Base-by-base conservation (phyloP, 805 yeast species). In the Helenozyma baotianmanensis region DNA sequence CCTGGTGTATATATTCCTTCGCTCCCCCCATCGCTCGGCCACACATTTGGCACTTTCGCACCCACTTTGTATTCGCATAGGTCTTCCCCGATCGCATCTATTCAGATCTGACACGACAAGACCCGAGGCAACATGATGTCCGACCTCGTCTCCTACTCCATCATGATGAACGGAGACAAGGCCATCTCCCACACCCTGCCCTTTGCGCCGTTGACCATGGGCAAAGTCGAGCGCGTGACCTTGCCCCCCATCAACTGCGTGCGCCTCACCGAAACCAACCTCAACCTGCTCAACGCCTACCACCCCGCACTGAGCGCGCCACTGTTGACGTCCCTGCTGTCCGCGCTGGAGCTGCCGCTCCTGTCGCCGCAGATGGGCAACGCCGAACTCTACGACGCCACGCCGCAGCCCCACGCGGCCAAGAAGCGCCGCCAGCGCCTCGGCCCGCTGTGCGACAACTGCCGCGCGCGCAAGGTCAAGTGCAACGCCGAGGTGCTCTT, bases 361-460 rank as follows among this genome's bases (percentile, higher is more conserved):
- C 28, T 32, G 27, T 41, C 49, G 9, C 54, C 55, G 6, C 40
- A 39, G 7, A 24, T 9, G 5, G 23, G 6, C 5, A 14, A 7
- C 14, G 16, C 14, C 16, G 15, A 12, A 6, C 15, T 7, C 10
- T 8, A 14, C 16, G 15, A 27, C 17, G 23, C 39, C 45, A 15
- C 62, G 60, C 44, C 58, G 72, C 42, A 60, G 87, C 45, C 89
- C 82, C 6, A 6, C 12, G 23, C 22, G 17, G 29, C 18, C 22
- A 41, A 46, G 14, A 62, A 60, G 45, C 58, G 72, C 42, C 60
- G 87, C 45, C 89, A 82, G 57, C 60, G 90, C 38, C 63, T 74
- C 13, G 88, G 90, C 0, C 88, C 88, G 3, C 76, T 83, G 25
- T 82, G 90, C 55, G 88, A 82, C 52, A 61, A 73, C 29, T 82